A percentile compares a stretch with the other conserved stretches of the same genome.
Conservation (phyloP, 2,329 filamentous ascomycete species). For the Aspergillus carbonarius region DNA sequence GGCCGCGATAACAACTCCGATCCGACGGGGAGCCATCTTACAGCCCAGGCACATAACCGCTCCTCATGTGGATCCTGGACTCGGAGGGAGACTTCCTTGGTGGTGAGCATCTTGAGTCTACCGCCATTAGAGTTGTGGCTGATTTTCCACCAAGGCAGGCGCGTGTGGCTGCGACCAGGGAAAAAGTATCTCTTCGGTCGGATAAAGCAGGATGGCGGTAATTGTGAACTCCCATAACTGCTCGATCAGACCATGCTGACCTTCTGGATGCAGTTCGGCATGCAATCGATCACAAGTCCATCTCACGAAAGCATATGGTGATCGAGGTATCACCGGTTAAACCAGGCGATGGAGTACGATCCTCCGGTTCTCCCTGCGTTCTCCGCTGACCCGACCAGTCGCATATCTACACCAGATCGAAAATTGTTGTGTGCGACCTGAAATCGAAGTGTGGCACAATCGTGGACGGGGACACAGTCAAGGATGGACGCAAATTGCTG, state of each 20-base stretch:
- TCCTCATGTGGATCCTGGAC: constrained; percentile 64
- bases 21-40: background rate
- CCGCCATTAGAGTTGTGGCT: background rate
- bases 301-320: constrained; percentile 85
- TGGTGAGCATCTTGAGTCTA: constrained; percentile 44
- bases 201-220: constrained; percentile 64
- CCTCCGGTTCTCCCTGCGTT: background rate
- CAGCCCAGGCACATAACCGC: background rate
- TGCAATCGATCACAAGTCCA: constrained; percentile 73
- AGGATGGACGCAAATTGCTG: constrained; percentile 60
- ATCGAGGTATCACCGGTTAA: constrained; percentile 68
- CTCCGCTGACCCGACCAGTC: constrained; percentile 46
- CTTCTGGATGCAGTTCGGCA: constrained; percentile 57
- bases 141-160: constrained; percentile 54
- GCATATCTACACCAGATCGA: constrained; percentile 64
- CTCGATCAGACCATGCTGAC: background rate
- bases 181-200: constrained; percentile 84
- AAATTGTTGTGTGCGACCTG: constrained; percentile 72
- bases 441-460: constrained; percentile 81
- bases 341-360: constrained; percentile 64
- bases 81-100: constrained; percentile 50
- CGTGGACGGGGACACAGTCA: constrained; percentile 71
- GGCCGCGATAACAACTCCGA: constrained; percentile 18
- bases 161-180: constrained; percentile 81
- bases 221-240: constrained; percentile 5